phyloP scores from a whole-genome alignment of 805 yeast genomes.

The Suhomyces emberorum region DNA sequence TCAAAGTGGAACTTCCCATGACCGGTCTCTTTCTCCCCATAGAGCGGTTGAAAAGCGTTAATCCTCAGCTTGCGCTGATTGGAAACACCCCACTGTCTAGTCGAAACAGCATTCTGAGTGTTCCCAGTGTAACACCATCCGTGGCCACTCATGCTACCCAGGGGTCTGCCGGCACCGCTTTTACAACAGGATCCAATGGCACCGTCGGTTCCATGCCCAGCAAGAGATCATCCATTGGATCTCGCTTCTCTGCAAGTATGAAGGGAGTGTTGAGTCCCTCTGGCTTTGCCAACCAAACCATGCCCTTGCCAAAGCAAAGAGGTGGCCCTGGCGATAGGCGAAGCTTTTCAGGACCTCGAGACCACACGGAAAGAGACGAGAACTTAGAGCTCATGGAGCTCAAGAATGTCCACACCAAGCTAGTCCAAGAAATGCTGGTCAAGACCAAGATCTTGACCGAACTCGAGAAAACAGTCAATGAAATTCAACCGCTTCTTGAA shows the following conservation, averaged over 20 bases:
- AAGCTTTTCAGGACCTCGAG: background rate
- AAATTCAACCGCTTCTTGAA: constrained; percentile 45
- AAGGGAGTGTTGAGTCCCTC: constrained; percentile 5
- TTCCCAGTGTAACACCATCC: background rate
- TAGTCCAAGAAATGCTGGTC: constrained; percentile 33
- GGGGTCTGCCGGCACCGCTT: background rate
- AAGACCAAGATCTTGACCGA: constrained; percentile 47
- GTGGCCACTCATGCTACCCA: background rate
- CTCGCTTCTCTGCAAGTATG: constrained; percentile 4
- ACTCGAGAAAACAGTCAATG: constrained; percentile 45
- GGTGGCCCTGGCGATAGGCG: constrained; percentile 3
- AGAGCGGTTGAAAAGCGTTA: constrained; percentile 38
- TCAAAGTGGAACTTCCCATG: constrained; percentile 57
- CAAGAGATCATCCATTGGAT: constrained; percentile 5
- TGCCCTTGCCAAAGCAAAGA: constrained; percentile 4
- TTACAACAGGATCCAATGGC: background rate
- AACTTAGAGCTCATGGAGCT: constrained; percentile 16
- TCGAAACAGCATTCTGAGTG: constrained; percentile 1
- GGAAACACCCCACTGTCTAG: background rate
- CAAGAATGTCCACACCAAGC: constrained; percentile 20
- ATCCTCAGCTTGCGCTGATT: constrained; percentile 22
- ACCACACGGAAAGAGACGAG: background rate
- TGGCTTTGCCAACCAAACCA: constrained; percentile 2
- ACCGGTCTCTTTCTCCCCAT: constrained; percentile 75
- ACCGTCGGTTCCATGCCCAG: background rate